Percentiles rank a stretch among this genome's conserved stretches.
These are phyloP conservation scores for Stephanodiscus minutulus DNA, from an alignment of 108 stramenopile species.

Conservation along the genomic window DNA sequence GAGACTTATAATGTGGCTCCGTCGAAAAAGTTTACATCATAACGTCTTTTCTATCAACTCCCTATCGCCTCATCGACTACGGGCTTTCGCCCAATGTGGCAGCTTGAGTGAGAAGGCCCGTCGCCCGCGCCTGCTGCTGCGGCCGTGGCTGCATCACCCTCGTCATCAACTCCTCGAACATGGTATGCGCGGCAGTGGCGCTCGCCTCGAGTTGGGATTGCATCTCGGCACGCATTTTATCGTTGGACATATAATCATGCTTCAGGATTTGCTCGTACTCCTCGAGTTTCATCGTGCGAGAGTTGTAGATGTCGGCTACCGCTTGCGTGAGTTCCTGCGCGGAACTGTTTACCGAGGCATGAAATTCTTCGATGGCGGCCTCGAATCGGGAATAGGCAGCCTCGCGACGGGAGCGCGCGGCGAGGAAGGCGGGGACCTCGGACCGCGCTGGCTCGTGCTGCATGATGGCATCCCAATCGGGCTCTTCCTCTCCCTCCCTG, in stretches of 20 bases:
- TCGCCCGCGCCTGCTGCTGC: neutral
- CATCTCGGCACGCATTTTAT: conserved; percentile 42
- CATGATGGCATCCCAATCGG: conserved; percentile 47
- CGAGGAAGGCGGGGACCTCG: conserved; percentile 49
- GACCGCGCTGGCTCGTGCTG: conserved; percentile 48
- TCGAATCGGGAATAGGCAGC: conserved; percentile 36
- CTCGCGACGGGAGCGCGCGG: conserved; percentile 25
- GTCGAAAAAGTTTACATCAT: neutral
- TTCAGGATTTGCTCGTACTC: conserved; percentile 45
- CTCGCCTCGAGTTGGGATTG: conserved; percentile 38
- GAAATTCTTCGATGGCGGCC: conserved; percentile 47
- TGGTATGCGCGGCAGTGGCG: conserved; percentile 25
- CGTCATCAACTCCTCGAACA: conserved; percentile 42
- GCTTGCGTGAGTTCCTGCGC: conserved; percentile 45
- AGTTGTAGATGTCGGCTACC: conserved; percentile 47
- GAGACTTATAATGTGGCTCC: too few species aligned
- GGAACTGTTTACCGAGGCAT: conserved; percentile 13
- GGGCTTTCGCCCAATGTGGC: conserved; percentile 12
- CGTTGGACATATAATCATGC: conserved; percentile 39
- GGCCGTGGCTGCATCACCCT: conserved; percentile 42
- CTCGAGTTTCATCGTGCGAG: conserved; percentile 26
- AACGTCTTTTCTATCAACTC: neutral
- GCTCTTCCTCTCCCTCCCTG: conserved; percentile 38
- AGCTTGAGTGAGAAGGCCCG: conserved; percentile 16
- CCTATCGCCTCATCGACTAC: neutral